Conservation (phyloP, 768 basidiomycete genomes). For the Leccinum pellstonianum region DNA sequence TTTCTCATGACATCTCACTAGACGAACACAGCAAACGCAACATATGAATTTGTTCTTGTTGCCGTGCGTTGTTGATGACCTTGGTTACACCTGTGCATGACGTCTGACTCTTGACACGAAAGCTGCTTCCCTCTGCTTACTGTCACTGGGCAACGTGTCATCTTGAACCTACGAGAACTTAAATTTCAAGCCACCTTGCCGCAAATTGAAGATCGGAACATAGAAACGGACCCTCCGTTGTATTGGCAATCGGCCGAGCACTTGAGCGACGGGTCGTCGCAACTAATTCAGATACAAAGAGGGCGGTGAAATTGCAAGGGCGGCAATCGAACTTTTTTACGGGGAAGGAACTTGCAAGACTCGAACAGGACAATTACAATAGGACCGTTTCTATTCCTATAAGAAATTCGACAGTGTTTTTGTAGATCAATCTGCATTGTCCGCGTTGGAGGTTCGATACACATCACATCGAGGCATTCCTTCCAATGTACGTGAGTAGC, state of each 20-base stretch:
- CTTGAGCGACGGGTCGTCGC: background rate
- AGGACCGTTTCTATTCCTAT: background rate
- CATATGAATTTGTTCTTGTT: background rate
- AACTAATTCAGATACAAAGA: background rate
- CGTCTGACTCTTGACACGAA: background rate
- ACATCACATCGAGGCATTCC: too few species aligned
- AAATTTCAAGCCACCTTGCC: background rate
- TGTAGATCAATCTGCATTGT: background rate
- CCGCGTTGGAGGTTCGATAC: background rate
- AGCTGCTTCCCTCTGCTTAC: slow-evolving; percentile 7
- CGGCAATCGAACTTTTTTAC: background rate
- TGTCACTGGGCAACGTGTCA: slow-evolving; percentile 14
- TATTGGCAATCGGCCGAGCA: background rate
- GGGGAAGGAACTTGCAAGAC: background rate
- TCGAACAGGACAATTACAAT: background rate
- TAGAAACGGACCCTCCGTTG: background rate
- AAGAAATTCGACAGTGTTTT: background rate
- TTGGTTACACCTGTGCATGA: background rate
- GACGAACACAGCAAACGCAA: background rate
- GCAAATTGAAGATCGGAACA: background rate
- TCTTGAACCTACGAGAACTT: slow-evolving; percentile 14
- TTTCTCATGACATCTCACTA: background rate
- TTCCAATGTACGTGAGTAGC: background rate
- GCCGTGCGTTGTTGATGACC: background rate
- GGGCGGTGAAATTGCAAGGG: background rate